Base-by-base conservation (phyloP, 139 green algal genomes). In the Deuterostichococcus epilithicus region DNA sequence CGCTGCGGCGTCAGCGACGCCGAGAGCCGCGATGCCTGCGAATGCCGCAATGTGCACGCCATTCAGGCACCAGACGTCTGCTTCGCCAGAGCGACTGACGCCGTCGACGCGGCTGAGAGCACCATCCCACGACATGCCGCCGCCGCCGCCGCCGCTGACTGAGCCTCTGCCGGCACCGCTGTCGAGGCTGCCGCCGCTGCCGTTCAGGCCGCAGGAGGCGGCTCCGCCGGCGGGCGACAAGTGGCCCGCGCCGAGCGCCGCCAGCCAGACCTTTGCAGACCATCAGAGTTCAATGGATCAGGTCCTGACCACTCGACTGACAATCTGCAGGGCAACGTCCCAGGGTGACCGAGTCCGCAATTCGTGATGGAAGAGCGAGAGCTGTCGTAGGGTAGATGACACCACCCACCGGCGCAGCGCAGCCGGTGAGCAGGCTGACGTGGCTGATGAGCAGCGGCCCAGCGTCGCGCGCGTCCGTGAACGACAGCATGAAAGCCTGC, bases 341-440 rank as follows among this genome's bases (percentile, higher is more conserved):
- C n/a, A n/a, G n/a, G n/a, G n/a, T n/a, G n/a, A n/a, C n/a, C n/a
- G n/a, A n/a, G n/a, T n/a, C n/a, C n/a, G n/a, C n/a, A n/a, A n/a
- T n/a, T n/a, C n/a, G n/a, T n/a, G n/a, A n/a, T n/a, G n/a, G n/a
- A n/a, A n/a, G n/a, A n/a, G n/a, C n/a, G n/a, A n/a, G n/a, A n/a
- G n/a, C 1, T 25, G 72, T 60, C 30, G 63, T 73, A 13, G 73
- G 76, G 18, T 91, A 76, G 86, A 88, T 93, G n/a, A n/a, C n/a
- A n/a, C n/a, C n/a, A n/a, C n/a, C n/a, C n/a, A 96, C 74, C 3
- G 91, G 91, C 30, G 87, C 65, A 1, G 91, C 91, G 59, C 94
- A 88, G 30, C 91, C 91, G 23, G 91, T 80, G 42, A 96, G 81
- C 72, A 96, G 78, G 3, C 91, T 90, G 74, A 95, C 90, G 76